These are phyloP conservation scores for Coemansia sp. DNA, from an alignment of 192 early-diverging fungal genomes.

Conservation along the genomic window DNA sequence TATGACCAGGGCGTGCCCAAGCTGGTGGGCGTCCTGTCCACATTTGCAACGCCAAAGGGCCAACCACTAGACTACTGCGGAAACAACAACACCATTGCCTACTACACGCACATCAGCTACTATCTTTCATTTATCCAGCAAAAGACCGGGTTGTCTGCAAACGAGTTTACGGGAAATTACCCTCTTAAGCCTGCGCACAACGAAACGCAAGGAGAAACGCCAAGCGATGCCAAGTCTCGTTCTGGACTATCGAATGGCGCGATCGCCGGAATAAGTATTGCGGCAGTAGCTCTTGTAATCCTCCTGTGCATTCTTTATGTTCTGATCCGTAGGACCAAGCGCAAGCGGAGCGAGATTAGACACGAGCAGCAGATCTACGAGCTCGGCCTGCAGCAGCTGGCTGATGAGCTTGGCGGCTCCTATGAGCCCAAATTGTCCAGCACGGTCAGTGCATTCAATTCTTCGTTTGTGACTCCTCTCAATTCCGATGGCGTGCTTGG, in stretches of 20 bases:
- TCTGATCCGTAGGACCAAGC: constrained; percentile 14
- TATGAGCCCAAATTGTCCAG: constrained; percentile 45
- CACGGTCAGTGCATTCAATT: constrained; percentile 33
- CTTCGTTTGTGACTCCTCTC: constrained; percentile 28
- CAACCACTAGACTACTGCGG: constrained; percentile 25
- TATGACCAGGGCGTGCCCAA: constrained; percentile 28
- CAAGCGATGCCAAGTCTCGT: neutral
- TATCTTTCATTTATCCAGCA: constrained; percentile 36
- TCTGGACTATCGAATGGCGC: constrained; percentile 27
- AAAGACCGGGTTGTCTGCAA: constrained; percentile 24
- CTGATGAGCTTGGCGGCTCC: constrained; percentile 46
- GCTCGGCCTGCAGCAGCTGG: constrained; percentile 47
- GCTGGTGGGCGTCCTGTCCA: constrained; percentile 38
- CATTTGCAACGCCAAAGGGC: constrained; percentile 24
- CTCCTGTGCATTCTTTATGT: constrained; percentile 25
- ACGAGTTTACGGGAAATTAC: constrained; percentile 40
- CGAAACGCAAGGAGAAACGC: constrained; percentile 4
- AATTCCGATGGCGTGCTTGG: constrained; percentile 24
- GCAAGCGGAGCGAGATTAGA: constrained; percentile 21
- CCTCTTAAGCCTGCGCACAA: constrained; percentile 18
- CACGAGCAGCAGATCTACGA: constrained; percentile 46
- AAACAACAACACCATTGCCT: constrained; percentile 35
- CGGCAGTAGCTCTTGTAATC: constrained; percentile 20
- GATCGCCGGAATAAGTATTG: constrained; percentile 38
- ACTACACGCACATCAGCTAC: constrained; percentile 37